Evolutionary conservation across 2,329 filamentous ascomycete genomes (phyloP).

Genomic region (Pyrenophora tritici-repentis): DNA sequence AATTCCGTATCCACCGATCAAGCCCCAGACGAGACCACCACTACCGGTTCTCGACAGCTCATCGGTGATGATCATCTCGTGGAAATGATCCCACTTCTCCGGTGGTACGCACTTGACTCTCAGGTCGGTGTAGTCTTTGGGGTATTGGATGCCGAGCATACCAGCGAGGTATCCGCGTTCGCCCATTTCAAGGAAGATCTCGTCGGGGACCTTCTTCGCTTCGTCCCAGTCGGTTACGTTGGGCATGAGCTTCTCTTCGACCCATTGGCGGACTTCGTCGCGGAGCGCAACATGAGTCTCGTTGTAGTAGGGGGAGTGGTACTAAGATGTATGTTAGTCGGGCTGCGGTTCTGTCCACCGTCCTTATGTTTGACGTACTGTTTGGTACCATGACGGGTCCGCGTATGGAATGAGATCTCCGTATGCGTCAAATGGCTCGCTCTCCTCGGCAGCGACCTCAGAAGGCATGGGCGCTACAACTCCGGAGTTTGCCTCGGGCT

Average conservation of each 20-base stretch:
- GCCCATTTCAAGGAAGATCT: constrained; percentile 95
- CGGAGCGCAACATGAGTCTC: constrained; percentile 90
- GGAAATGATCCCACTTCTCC: constrained; percentile 97
- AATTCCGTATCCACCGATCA: constrained; percentile 93
- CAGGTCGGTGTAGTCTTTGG: constrained; percentile 70
- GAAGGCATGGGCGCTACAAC: constrained; percentile 49
- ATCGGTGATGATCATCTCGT: constrained; percentile 94
- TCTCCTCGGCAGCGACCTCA: constrained; percentile 56
- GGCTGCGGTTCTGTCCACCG: background rate
- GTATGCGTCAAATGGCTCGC: constrained; percentile 80
- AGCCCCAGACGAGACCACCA: constrained; percentile 94
- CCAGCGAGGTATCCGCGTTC: constrained; percentile 66
- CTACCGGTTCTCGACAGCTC: constrained; percentile 88
- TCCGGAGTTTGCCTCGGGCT: constrained; percentile 65
- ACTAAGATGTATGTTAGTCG: constrained; percentile 57
- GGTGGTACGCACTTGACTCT: constrained; percentile 76
- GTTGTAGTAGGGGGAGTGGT: constrained; percentile 96
- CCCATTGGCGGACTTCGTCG: constrained; percentile 88
- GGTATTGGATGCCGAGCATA: constrained; percentile 71
- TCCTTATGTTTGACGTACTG: constrained; percentile 61
- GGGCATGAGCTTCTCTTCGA: constrained; percentile 86
- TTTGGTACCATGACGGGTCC: constrained; percentile 94
- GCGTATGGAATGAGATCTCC: constrained; percentile 88
- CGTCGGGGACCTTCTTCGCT: constrained; percentile 83
- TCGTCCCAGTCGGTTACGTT: constrained; percentile 97